These are phyloP conservation scores for Debaryomyces nepalensis DNA, from an alignment of 1,139 yeast species.

Conservation along the genomic window DNA sequence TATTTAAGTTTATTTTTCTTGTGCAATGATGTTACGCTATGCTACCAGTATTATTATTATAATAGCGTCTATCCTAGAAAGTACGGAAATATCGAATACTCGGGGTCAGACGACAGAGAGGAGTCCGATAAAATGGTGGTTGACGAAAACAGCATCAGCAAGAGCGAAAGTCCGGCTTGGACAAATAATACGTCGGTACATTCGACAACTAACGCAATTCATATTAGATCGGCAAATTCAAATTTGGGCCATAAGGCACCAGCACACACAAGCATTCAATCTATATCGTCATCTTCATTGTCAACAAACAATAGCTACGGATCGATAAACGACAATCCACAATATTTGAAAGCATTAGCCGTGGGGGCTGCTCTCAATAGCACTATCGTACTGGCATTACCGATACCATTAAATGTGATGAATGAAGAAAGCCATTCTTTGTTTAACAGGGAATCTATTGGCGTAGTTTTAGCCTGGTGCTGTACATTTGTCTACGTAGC, in stretches of 20 bases:
- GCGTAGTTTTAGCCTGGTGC: constrained; percentile 73
- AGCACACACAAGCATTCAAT: constrained; percentile 16
- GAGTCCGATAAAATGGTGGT: neutral
- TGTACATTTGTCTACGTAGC: constrained; percentile 77
- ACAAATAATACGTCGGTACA: constrained; percentile 16
- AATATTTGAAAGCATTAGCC: constrained; percentile 19
- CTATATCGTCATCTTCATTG: constrained; percentile 22
- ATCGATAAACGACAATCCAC: constrained; percentile 24
- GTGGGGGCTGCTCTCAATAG: constrained; percentile 31
- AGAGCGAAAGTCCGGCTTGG: constrained; percentile 2
- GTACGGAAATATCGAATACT: constrained; percentile 3
- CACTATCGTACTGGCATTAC: constrained; percentile 28
- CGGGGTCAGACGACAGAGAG: neutral
- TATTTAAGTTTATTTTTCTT: constrained; percentile 76
- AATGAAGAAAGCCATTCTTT: constrained; percentile 2
- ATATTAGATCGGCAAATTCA: constrained; percentile 17
- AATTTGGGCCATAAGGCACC: constrained; percentile 5
- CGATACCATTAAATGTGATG: constrained; percentile 16
- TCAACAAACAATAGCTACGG: constrained; percentile 28
- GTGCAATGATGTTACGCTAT: constrained; percentile 30
- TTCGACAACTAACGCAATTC: constrained; percentile 19
- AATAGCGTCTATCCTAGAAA: constrained; percentile 40
- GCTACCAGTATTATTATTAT: constrained; percentile 64
- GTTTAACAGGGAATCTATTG: constrained; percentile 33
- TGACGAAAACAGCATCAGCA: neutral